Conservation (phyloP, 352 stramenopile genomes). For the Peronosclerospora sorghi region DNA sequence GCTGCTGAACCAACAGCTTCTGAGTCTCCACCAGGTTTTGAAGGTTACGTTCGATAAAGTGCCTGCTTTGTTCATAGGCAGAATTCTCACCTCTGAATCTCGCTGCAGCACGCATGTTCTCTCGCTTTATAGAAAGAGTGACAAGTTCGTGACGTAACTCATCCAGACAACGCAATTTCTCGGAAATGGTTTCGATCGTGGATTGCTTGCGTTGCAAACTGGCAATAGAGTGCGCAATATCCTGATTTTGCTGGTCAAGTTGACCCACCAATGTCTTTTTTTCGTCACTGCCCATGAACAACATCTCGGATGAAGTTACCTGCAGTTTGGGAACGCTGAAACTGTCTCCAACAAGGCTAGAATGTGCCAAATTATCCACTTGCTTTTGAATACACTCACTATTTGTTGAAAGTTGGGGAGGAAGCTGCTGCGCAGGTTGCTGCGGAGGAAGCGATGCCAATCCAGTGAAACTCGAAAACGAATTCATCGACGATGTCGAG, state of each 20-base stretch:
- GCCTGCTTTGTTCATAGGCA: conserved; percentile 25
- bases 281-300: conserved; percentile 50
- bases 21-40: conserved; percentile 44
- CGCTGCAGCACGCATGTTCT: conserved; percentile 29
- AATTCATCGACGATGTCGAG: conserved; percentile 29
- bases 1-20: conserved; percentile 36
- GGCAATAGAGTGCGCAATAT: conserved; percentile 27
- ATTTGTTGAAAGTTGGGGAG: conserved; percentile 14
- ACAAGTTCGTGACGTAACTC: conserved; percentile 65
- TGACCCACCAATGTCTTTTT: conserved; percentile 37
- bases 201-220: conserved; percentile 54
- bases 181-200: conserved; percentile 42
- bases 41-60: conserved; percentile 37
- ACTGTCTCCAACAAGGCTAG: conserved; percentile 10
- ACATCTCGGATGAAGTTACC: conserved; percentile 14
- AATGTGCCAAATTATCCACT: conserved; percentile 4
- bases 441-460: conserved; percentile 12
- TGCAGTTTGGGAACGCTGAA: conserved; percentile 5
- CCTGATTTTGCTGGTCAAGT: conserved; percentile 49
- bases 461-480: conserved; percentile 28
- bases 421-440: conserved; percentile 9
- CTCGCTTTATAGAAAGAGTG: conserved; percentile 51
- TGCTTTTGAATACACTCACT: conserved; percentile 17
- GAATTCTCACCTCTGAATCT: conserved; percentile 10
- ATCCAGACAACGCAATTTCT: conserved; percentile 60